These are phyloP conservation scores for Globisporangium perplexum DNA, from an alignment of 352 stramenopile genomes.

Conservation along the genomic window DNA sequence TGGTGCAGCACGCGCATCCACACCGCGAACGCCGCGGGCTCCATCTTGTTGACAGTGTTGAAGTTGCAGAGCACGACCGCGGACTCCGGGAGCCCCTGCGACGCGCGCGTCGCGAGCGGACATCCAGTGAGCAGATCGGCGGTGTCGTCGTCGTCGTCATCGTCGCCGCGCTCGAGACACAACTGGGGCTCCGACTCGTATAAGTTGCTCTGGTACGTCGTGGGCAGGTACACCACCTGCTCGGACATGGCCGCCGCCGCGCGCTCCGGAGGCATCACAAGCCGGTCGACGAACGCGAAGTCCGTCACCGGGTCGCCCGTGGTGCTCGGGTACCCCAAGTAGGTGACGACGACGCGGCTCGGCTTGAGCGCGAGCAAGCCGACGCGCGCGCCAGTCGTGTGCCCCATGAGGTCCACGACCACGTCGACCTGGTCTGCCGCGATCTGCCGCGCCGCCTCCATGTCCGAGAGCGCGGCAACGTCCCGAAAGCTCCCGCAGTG, in stretches of 20 bases:
- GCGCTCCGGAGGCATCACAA: constrained; percentile 53
- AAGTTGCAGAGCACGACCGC: constrained; percentile 88
- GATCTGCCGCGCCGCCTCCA: constrained; percentile 52
- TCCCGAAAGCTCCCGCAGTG: constrained; percentile 63
- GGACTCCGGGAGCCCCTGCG: constrained; percentile 24
- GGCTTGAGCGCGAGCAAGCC: constrained; percentile 57
- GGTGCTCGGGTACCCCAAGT: constrained; percentile 89
- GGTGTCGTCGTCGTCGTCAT: not conserved
- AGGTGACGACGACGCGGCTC: constrained; percentile 76
- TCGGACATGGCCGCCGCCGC: constrained; percentile 59
- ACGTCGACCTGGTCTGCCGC: constrained; percentile 65
- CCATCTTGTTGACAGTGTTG: constrained; percentile 94
- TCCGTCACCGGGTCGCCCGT: constrained; percentile 70
- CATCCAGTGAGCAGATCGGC: constrained; percentile 12
- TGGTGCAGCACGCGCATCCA: constrained; percentile 89
- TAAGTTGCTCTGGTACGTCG: constrained; percentile 90
- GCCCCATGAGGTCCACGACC: constrained; percentile 89
- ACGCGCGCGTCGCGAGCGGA: constrained; percentile 12
- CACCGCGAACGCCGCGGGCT: constrained; percentile 75
- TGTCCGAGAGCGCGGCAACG: constrained; percentile 34
- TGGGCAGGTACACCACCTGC: constrained; percentile 83
- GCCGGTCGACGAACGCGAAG: constrained; percentile 70
- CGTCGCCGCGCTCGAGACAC: constrained; percentile 1
- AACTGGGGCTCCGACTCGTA: constrained; percentile 31
- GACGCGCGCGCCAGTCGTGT: constrained; percentile 79